These are phyloP conservation scores for Dunaliella sp. DNA, from an alignment of 139 green algal genomes.

Conservation along the genomic window DNA sequence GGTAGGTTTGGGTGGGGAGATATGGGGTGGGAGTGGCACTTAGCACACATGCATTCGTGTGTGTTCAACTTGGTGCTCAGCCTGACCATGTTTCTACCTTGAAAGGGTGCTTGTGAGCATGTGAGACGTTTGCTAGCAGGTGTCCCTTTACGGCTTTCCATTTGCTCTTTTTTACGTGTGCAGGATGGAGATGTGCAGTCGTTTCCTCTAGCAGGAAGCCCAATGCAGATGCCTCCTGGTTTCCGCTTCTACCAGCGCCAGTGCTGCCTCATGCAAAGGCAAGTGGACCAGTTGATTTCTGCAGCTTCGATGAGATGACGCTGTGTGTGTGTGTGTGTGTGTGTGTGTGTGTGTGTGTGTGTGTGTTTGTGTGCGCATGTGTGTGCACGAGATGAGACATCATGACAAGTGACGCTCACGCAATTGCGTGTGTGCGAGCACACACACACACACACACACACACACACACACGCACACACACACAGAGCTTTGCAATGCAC, in stretches of 20 bases:
- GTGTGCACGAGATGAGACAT: neutral
- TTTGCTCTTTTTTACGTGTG: neutral
- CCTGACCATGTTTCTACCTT: no score
- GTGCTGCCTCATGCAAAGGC: conserved; percentile 34
- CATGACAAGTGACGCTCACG: neutral
- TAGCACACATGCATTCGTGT: no score
- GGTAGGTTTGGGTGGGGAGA: no score
- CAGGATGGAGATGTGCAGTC: neutral
- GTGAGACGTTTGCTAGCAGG: no score
- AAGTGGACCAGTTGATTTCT: neutral
- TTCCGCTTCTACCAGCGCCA: conserved; percentile 30
- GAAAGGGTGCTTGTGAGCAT: no score
- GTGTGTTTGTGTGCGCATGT: neutral
- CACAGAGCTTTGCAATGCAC: no score
- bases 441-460: no score
- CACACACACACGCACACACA: no score
- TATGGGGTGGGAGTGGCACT: no score
- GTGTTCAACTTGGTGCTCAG: no score
- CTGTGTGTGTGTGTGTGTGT: neutral
- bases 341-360: neutral
- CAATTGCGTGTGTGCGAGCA: no score
- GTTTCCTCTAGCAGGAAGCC: neutral
- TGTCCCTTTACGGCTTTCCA: no score
- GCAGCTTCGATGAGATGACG: neutral
- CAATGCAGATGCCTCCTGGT: neutral